phyloP scores from a whole-genome alignment of 305 asterid species.

The Solanum chacoense region DNA sequence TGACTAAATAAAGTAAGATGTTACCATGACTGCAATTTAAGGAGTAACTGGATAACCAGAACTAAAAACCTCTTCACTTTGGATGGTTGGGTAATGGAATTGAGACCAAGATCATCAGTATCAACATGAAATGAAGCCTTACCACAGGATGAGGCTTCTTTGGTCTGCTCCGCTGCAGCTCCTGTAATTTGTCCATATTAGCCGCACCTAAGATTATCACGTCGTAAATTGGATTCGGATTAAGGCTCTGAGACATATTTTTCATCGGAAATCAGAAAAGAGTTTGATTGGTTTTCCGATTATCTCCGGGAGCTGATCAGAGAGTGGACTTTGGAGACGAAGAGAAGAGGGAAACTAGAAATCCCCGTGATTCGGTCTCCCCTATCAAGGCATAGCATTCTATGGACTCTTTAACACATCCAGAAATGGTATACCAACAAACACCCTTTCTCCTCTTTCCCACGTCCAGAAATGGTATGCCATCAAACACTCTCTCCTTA shows the following conservation, averaged over 20 bases:
- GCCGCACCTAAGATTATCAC: conserved; percentile 48
- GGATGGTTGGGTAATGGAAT: not conserved
- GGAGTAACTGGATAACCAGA: not conserved
- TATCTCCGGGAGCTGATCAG: not conserved
- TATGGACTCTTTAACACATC: no score
- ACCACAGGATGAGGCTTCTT: conserved; percentile 42
- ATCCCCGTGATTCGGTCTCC: not conserved
- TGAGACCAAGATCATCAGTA: not conserved
- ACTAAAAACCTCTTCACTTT: not conserved
- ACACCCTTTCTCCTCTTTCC: no score
- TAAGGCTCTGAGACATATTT: not conserved
- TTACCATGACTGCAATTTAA: not conserved
- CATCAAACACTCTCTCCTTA: no score
- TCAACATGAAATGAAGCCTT: not conserved
- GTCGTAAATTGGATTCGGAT: conserved; percentile 25
- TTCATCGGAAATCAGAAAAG: not conserved
- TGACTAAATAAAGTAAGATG: not conserved
- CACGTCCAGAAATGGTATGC: no score
- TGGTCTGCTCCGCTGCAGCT: conserved; percentile 52
- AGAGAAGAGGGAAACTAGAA: not conserved
- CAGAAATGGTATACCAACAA: no score
- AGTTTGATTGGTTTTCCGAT: not conserved
- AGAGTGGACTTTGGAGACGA: not conserved
- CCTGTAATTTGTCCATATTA: not conserved
- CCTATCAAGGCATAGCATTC: no score